Base-by-base conservation (phyloP, 176 grass and related monocot species). In the Oryza glumipatula region DNA sequence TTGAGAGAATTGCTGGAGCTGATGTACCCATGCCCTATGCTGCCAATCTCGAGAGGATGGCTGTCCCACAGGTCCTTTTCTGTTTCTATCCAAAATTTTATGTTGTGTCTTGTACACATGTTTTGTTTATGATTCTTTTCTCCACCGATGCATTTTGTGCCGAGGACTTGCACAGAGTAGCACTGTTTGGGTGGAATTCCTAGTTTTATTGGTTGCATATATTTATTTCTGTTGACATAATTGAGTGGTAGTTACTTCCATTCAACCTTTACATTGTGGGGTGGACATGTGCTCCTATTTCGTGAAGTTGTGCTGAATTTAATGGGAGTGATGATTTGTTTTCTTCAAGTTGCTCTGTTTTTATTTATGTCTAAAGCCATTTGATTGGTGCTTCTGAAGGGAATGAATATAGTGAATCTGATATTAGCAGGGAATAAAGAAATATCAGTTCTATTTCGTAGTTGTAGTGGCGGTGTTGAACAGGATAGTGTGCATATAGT, bases 21-120 rank as follows among this genome's bases (percentile, higher is more conserved):
- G 93, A 98, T 84, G 96, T 98, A 13, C 96, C 96, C n/a, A 95
- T 94, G 93, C 93, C 93, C 21, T 98, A 98, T 79, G 91, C 93
- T 71, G 90, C 96, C 36, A 98, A 98, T 77, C 93, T 98, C 26
- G 96, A 98, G 86, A 93, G 96, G 76, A 78, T 95, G 91, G 93
- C 96, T 69, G 88, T 95, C 83, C 96, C 96, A 87, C 93, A 98
- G 93, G 96, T 98, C n/a, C 56, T 71, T 12, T 54, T 32, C 24
- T 28, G 49, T 33, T 77, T 77, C 26, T 5, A 82, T 77, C 72
- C 17, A 47, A 76, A 28, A 60, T 68, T 80, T 75, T 76, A 23
- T 87, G 17, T 32, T 41, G 7, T 13, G 14, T 80, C 1, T 60
- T 73, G 22, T 56, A 6, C 14, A n/a, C 69, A 38, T 2, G 6